Evolutionary conservation across 2,329 filamentous ascomycete genomes (phyloP), one percentile per base, ranked within the genome.

Genomic region (Bisporella sp.): DNA sequence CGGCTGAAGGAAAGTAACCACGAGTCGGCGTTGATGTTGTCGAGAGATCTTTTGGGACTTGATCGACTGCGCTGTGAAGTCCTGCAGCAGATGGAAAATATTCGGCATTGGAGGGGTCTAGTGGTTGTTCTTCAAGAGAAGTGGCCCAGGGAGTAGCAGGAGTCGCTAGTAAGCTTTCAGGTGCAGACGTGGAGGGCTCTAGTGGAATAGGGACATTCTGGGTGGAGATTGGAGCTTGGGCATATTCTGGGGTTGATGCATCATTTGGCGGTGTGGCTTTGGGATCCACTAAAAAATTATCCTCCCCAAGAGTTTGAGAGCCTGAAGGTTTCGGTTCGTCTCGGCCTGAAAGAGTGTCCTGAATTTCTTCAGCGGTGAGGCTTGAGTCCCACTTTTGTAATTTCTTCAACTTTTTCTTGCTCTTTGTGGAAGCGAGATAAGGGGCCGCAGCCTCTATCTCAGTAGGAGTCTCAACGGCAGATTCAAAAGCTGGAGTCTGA

Each of bases 141-240:
- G 47, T 29, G 30, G 35, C 35, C 7, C 31, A 43, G 31, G 50
- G 47, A 33, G 28, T 55, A 29, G 54, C 48, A 13, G 58, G 55
- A n/a, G 57, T 59, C 33, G 49, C 51, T 52, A 49, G 51, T 54
- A 52, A 57, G 33, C 47, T 54, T 51, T 52, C 58, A 44, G 56
- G 57, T n/a, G 54, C 58, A 50, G 48, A 53, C 41, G 55, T 54
- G 43, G 57, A 21, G 21, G 21, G 21, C 21, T 21, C 21, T 21
- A 3, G 21, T 21, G 3, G 21, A 21, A 21, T 21, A 21, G 21
- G 3, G 21, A 21, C 21, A 21, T 21, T 3, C 21, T 21, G 21
- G 21, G 21, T 21, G 21, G 21, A 21, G 21, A 21, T 21, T 21
- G 3, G 21, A 21, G 21, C 21, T 21, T 21, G 21, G 21, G 21